These are phyloP conservation scores for Leptographium flavum DNA, from an alignment of 2,329 filamentous ascomycete genomes.

Conservation along the genomic window DNA sequence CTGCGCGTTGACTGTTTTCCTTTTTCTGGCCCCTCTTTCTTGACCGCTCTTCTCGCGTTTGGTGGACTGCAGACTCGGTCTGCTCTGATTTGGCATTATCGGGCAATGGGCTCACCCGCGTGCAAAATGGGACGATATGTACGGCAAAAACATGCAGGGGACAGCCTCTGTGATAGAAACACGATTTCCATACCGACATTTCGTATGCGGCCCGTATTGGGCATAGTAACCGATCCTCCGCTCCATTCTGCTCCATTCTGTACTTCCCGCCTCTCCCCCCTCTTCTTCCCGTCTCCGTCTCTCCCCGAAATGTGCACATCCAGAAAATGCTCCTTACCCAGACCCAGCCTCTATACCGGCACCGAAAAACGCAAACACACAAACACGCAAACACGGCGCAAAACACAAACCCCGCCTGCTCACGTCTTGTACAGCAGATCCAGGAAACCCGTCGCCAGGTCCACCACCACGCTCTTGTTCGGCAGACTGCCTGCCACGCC, in stretches of 20 bases:
- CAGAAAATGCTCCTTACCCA: too few species aligned
- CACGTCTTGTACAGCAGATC: constrained; percentile 71
- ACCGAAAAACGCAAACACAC: background rate
- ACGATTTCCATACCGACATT: background rate
- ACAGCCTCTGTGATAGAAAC: background rate
- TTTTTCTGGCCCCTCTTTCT: background rate
- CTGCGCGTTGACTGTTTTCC: too few species aligned
- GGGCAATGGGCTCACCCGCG: background rate
- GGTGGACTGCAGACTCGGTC: background rate
- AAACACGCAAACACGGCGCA: background rate
- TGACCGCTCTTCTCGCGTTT: background rate
- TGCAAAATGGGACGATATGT: background rate
- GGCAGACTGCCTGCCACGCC: constrained; percentile 89
- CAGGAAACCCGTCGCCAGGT: constrained; percentile 79
- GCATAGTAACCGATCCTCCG: background rate
- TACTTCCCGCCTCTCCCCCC: background rate
- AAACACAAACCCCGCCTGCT: background rate
- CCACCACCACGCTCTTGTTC: constrained; percentile 88
- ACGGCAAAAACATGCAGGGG: constrained; percentile 1
- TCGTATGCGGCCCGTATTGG: background rate
- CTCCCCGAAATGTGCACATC: too few species aligned
- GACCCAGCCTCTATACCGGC: too few species aligned
- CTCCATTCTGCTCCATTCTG: too few species aligned
- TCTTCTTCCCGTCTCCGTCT: too few species aligned
- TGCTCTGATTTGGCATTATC: background rate